These are phyloP conservation scores for Hyaloscypha finlandica DNA, from an alignment of 495 filamentous ascomycete genomes.

Conservation along the genomic window DNA sequence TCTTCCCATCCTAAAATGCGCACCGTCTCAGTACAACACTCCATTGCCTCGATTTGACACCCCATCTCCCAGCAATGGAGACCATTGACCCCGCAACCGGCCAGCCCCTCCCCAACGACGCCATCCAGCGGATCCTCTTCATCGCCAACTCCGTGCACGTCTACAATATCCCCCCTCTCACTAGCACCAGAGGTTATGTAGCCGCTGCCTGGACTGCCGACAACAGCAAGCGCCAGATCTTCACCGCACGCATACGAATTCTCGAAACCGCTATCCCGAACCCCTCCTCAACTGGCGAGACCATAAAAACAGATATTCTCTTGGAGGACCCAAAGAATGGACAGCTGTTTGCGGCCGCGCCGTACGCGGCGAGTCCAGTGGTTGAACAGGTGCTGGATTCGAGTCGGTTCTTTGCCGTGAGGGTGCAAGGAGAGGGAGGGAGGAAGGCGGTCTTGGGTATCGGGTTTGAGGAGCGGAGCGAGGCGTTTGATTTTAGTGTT, in stretches of 20 bases:
- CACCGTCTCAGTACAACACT: not conserved
- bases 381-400: conserved; percentile 76
- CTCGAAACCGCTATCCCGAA: conserved; percentile 66
- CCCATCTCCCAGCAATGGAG: conserved; percentile 24
- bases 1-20: not conserved
- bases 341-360: conserved; percentile 78
- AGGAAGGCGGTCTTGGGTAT: conserved; percentile 77
- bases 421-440: conserved; percentile 68
- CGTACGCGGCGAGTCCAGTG: conserved; percentile 57
- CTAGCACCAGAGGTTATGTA: conserved; percentile 69
- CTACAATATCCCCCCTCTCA: conserved; percentile 76
- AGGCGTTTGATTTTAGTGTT: conserved; percentile 82
- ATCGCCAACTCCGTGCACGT: conserved; percentile 69
- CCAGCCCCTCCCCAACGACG: conserved; percentile 58
- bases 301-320: conserved; percentile 67
- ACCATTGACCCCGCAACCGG: conserved; percentile 61
- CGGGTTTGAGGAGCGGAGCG: conserved; percentile 80
- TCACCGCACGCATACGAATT: conserved; percentile 77
- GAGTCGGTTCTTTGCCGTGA: conserved; percentile 76
- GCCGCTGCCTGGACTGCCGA: conserved; percentile 74
- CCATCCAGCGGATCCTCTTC: conserved; percentile 80
- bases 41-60: not conserved
- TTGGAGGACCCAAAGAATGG: conserved; percentile 71
- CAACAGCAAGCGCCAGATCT: conserved; percentile 68
- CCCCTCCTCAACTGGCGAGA: conserved; percentile 42